A percentile compares a stretch with the other conserved stretches of the same genome.
Evolutionary conservation across 306 rosid species (phyloP).

Genomic region (Dalbergia oliveri): DNA sequence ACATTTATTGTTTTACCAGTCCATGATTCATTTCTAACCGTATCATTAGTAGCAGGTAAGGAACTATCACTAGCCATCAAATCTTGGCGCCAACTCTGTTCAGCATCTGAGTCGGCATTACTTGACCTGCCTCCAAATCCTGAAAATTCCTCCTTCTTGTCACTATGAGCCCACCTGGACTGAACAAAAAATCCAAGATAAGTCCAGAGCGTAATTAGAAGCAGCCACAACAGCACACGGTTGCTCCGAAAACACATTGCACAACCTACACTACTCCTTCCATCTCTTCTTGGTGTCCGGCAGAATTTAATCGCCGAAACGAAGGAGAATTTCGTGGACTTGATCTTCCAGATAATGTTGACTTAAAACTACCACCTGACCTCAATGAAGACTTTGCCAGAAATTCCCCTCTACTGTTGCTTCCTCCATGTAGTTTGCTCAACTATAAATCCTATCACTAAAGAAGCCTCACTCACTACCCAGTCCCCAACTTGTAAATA

Average conservation of each 20-base stretch:
- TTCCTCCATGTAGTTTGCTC: slow-evolving; percentile 71
- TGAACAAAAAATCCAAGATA: slow-evolving; percentile 96
- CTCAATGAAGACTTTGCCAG: slow-evolving; percentile 54
- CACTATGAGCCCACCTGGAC: slow-evolving; percentile 96
- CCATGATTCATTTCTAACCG: slow-evolving; percentile 42
- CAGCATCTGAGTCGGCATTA: slow-evolving; percentile 50
- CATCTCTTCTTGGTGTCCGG: slow-evolving; percentile 81
- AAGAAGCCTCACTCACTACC: not conserved
- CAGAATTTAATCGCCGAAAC: slow-evolving; percentile 65
- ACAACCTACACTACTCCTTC: slow-evolving; percentile 57
- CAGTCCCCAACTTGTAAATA: not conserved
- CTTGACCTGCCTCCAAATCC: slow-evolving; percentile 65
- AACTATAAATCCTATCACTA: slow-evolving; percentile 48
- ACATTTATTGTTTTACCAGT: slow-evolving; percentile 54
- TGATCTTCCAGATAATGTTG: slow-evolving; percentile 75
- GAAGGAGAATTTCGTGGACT: slow-evolving; percentile 77
- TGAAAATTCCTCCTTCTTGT: slow-evolving; percentile 74
- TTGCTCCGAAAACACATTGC: slow-evolving; percentile 81
- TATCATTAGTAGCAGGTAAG: slow-evolving; percentile 55
- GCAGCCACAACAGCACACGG: slow-evolving; percentile 82
- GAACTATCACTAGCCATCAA: slow-evolving; percentile 51
- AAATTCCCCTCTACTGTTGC: slow-evolving; percentile 61
- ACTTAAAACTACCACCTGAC: slow-evolving; percentile 72
- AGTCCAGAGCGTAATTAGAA: slow-evolving; percentile 96
- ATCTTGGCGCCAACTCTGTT: slow-evolving; percentile 59